Conservation (phyloP, 345 rosid genomes). For the Streptanthus diversifolius region DNA sequence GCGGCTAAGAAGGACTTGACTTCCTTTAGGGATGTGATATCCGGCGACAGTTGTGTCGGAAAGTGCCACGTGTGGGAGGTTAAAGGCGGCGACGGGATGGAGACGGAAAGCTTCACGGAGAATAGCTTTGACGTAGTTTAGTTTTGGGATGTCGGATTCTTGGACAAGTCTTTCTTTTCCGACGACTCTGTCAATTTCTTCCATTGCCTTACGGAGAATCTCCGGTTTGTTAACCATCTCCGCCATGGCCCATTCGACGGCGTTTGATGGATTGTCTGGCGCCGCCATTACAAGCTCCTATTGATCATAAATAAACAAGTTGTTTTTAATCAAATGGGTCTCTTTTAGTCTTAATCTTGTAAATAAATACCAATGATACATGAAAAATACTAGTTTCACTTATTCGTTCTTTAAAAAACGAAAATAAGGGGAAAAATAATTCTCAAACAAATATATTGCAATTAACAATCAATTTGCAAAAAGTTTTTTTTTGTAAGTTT, state of each 20-base stretch:
- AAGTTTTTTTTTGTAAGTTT: no score
- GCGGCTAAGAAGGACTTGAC: slow-evolving; percentile 36
- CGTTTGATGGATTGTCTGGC: slow-evolving; percentile 42
- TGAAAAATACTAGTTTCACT: neutral
- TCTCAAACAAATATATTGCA: neutral
- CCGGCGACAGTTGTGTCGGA: slow-evolving; percentile 39
- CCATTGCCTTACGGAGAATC: slow-evolving; percentile 34
- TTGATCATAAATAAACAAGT: neutral
- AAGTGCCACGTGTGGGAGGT: slow-evolving; percentile 41
- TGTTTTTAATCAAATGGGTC: neutral
- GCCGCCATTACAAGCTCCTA: slow-evolving; percentile 40
- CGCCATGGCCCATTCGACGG: slow-evolving; percentile 40
- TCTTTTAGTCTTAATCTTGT: neutral
- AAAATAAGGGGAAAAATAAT: no score
- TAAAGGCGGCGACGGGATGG: slow-evolving; percentile 40
- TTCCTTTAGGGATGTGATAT: slow-evolving; percentile 39
- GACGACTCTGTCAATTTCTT: slow-evolving; percentile 38
- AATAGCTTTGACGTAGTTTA: slow-evolving; percentile 37
- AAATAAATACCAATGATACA: neutral
- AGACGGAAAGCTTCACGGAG: slow-evolving; percentile 40
- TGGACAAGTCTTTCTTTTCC: slow-evolving; percentile 41
- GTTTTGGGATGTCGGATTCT: slow-evolving; percentile 39
- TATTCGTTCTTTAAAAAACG: no score
- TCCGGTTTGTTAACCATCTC: slow-evolving; percentile 40
- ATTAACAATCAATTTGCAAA: neutral